These are phyloP conservation scores for Volutella citrinella DNA, from an alignment of 2,329 filamentous ascomycete genomes.

Conservation along the genomic window DNA sequence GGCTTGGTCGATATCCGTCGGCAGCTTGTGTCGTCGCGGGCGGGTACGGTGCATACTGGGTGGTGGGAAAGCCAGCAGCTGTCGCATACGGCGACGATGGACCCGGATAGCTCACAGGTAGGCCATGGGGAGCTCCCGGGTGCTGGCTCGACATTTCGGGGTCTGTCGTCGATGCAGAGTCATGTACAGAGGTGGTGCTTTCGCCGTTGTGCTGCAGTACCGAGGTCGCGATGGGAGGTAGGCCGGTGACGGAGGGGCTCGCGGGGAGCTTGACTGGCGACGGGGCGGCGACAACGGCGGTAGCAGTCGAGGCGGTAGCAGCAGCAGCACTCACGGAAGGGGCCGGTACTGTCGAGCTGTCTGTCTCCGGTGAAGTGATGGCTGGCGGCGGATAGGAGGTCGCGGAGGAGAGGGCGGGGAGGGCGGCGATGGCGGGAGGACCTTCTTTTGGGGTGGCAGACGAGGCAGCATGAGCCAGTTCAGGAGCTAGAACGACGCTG, in stretches of 20 bases:
- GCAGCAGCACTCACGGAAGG: constrained; percentile 9
- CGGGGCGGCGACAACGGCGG: constrained; percentile 12
- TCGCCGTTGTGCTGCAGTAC: constrained; percentile 30
- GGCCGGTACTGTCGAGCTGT: constrained; percentile 16
- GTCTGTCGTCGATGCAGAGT: constrained; percentile 16
- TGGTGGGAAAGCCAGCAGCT: constrained; percentile 18
- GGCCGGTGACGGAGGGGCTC: constrained; percentile 1
- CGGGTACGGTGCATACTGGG: constrained; percentile 31
- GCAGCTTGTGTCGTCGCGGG: constrained; percentile 22
- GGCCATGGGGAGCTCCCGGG: constrained; percentile 27
- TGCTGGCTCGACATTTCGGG: constrained; percentile 34
- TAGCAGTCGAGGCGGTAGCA: constrained; percentile 13
- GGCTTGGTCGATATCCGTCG: constrained; percentile 29
- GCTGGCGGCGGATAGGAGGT: too few relatives aligned
- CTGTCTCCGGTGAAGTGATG: too few relatives aligned
- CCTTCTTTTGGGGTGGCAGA: constrained; percentile 15
- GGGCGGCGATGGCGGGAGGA: constrained; percentile 12
- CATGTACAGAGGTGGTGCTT: constrained; percentile 26
- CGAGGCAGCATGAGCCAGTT: constrained; percentile 21
- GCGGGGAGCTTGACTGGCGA: constrained; percentile 10
- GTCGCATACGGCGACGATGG: constrained; percentile 21
- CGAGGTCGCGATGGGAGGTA: too few relatives aligned
- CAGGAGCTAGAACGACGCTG: constrained; percentile 23
- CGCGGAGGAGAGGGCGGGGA: constrained; percentile 16
- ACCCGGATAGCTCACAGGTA: constrained; percentile 27